Conservation (phyloP, 1,284 basidiomycete species). For the Rugiboletus extremiorientalis region DNA sequence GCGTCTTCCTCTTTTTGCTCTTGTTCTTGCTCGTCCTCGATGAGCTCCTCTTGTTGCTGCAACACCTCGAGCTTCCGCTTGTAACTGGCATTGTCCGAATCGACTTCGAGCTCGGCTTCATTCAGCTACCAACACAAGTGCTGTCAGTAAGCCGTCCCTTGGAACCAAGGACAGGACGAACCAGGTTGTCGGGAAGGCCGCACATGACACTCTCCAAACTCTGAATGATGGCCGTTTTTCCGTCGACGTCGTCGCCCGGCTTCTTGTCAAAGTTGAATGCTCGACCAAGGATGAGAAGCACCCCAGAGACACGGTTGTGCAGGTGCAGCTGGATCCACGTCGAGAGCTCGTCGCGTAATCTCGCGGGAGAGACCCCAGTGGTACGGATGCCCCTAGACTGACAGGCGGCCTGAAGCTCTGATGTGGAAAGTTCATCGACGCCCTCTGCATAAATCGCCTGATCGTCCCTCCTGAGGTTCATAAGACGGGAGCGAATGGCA, state of each 20-base stretch:
- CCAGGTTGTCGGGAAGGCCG: constrained; percentile 93
- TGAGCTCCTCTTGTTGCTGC: constrained; percentile 98
- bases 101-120: constrained; percentile 96
- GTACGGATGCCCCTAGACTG: constrained; percentile 95
- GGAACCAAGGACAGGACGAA: constrained; percentile 39
- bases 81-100: constrained; percentile 91
- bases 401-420: constrained; percentile 91
- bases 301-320: constrained; percentile 87
- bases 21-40: constrained; percentile 98
- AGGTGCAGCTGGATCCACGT: constrained; percentile 96
- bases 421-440: constrained; percentile 85
- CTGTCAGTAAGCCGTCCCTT: neutral
- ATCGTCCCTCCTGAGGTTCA: constrained; percentile 89
- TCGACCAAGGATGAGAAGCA: constrained; percentile 88
- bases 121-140: constrained; percentile 60
- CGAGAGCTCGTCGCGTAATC: constrained; percentile 84
- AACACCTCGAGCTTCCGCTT: constrained; percentile 98
- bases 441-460: constrained; percentile 90
- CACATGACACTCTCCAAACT: constrained; percentile 90
- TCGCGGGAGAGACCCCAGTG: constrained; percentile 77
- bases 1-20: constrained; percentile 95
- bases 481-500: constrained; percentile 84
- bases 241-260: constrained; percentile 71
- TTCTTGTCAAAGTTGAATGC: constrained; percentile 93
- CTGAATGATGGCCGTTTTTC: constrained; percentile 72